A percentile compares a stretch with the other conserved stretches of the same genome.
Evolutionary conservation across 2,329 filamentous ascomycete genomes (phyloP).

Genomic region (Verticillium zaregamsianum): DNA sequence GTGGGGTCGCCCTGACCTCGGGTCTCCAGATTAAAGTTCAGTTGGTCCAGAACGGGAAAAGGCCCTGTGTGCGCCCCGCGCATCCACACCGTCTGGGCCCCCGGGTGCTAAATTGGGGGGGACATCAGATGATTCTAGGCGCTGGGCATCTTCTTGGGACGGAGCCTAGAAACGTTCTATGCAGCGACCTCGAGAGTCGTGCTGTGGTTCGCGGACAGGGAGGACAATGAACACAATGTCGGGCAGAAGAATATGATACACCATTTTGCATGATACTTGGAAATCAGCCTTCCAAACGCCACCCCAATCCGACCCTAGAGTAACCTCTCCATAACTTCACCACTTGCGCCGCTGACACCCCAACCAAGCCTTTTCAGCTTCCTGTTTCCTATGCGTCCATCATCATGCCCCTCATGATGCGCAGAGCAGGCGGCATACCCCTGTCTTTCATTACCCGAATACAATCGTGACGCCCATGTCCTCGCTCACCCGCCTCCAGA

Average conservation of each 20-base stretch:
- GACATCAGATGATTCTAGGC: neutral
- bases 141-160: neutral
- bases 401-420: neutral
- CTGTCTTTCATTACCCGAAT: slow-evolving; percentile 43
- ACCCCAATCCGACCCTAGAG: neutral
- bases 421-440: neutral
- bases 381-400: neutral
- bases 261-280: neutral
- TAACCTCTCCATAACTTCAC: neutral
- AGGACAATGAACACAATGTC: no score
- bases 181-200: no score
- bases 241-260: neutral
- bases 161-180: neutral
- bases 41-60: neutral
- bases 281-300: neutral
- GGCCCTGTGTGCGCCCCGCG: neutral
- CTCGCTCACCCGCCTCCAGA: slow-evolving; percentile 54
- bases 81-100: neutral
- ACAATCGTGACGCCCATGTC: slow-evolving; percentile 57
- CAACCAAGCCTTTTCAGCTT: neutral
- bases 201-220: neutral
- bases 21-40: neutral
- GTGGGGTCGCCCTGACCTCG: neutral
- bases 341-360: neutral
- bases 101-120: neutral